Base-by-base conservation (phyloP, 2,329 filamentous ascomycete species). In the Botrytis cinerea region DNA sequence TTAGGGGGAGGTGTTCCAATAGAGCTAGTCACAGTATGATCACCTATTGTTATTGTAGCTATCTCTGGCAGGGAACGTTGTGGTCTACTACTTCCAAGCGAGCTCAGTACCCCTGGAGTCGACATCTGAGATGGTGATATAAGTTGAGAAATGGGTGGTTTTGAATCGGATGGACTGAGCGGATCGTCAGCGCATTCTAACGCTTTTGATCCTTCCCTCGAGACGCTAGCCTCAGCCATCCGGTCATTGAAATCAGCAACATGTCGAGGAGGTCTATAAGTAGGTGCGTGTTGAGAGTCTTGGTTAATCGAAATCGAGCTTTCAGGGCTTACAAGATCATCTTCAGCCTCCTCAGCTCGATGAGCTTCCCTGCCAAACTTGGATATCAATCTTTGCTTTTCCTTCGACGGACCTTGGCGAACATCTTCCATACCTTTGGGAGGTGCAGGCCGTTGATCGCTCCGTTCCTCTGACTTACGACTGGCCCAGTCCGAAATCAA, bases 401-500 rank as follows among this genome's bases (percentile, higher is more conserved):
- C 78, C 62, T 78, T 78, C 8, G 78, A 80, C 16, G 78, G 57
- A 14, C 74, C 75, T 14, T 60, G 73, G 38, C 48, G n/a, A 28
- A n/a, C 45, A 57, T 61, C 57, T 48, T 73, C 18, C 12, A 62
- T 51, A 59, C 48, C 2, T 46, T 75, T 73, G 25, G 51, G 40
- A 35, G 38, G 54, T 59, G 73, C 43, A 22, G 54, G 38, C 14
- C 66, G 71, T 4, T 59, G 51, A 14, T 78, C 75, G 9, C 59
- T 25, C n/a, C 80, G 80, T 54, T 76, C 60, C 67, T 82, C 80
- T 16, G 80, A 76, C 57, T 82, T 81, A 69, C 80, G 81, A n/a
- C 81, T 81, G 10, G 82, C 77, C 86, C 86, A 87, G 32, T 83
- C 81, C 20, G 84, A 84, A 64, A 87, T 85, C 62, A 87, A 74